A percentile compares a stretch with the other conserved stretches of the same genome.
These are phyloP conservation scores for Camellia granthamiana DNA, from an alignment of 148 eudicot genomes.

Conservation along the genomic window DNA sequence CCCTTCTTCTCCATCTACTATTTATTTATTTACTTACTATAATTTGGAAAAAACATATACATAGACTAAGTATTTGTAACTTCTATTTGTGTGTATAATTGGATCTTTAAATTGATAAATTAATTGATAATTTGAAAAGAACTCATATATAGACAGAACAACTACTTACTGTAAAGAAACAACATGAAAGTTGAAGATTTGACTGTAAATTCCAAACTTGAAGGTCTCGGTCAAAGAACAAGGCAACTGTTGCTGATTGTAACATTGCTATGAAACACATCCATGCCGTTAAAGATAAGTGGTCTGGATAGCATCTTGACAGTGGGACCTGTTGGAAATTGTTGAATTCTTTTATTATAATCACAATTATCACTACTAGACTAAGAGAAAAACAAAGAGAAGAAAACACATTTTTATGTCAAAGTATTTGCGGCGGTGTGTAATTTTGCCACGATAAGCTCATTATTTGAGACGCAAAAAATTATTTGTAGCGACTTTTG, in stretches of 20 bases:
- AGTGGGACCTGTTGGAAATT: constrained; percentile 45
- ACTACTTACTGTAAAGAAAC: constrained; percentile 51
- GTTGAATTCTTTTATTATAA: neutral
- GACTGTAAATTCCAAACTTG: constrained; percentile 61
- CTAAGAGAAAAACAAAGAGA: too few relatives aligned
- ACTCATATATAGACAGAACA: neutral
- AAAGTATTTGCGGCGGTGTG: too few relatives aligned
- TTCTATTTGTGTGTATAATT: neutral
- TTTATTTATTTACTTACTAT: too few relatives aligned
- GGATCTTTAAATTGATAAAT: neutral
- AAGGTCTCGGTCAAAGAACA: constrained; percentile 42
- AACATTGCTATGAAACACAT: constrained; percentile 59
- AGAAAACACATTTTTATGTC: too few relatives aligned
- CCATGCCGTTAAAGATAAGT: constrained; percentile 69
- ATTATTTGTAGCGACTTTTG: too few relatives aligned
- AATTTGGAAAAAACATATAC: too few relatives aligned
- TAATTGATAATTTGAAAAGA: neutral
- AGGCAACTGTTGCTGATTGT: constrained; percentile 52
- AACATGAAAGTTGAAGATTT: constrained; percentile 36
- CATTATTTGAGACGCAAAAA: too few relatives aligned
- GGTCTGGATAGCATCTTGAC: constrained; percentile 48
- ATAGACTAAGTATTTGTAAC: neutral
- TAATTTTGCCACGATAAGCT: too few relatives aligned
- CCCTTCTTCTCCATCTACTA: too few relatives aligned
- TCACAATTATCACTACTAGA: neutral